Evolutionary conservation across 768 basidiomycete genomes (phyloP).

Genomic region (Boletus pseudopeckii): DNA sequence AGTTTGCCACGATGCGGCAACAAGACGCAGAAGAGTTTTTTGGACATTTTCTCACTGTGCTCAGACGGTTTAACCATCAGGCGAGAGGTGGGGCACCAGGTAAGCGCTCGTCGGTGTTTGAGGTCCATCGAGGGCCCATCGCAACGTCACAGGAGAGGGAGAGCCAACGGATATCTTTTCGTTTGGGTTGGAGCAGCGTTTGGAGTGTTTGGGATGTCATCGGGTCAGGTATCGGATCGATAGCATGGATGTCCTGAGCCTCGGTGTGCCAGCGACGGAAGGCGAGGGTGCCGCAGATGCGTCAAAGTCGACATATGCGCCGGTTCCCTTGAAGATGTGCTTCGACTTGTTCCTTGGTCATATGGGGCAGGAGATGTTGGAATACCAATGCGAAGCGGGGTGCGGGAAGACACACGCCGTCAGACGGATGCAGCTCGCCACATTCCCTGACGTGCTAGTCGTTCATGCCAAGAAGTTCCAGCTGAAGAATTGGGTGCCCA

Average conservation of each 20-base stretch:
- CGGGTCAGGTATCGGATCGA: constrained; percentile 84
- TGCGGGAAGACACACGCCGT: constrained; percentile 59
- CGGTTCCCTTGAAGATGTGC: constrained; percentile 59
- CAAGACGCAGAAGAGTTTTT: constrained; percentile 98
- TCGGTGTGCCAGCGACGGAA: constrained; percentile 71
- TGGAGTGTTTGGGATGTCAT: constrained; percentile 77
- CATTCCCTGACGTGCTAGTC: constrained; percentile 85
- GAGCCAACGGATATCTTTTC: constrained; percentile 77
- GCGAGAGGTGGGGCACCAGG: constrained; percentile 36
- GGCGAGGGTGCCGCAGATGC: constrained; percentile 2
- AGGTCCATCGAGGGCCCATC: not conserved
- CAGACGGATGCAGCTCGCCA: constrained; percentile 74
- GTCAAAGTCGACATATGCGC: constrained; percentile 55
- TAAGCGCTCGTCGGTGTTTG: constrained; percentile 5
- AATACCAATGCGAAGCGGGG: constrained; percentile 81
- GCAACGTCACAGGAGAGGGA: constrained; percentile 5
- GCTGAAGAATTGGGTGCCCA: constrained; percentile 93
- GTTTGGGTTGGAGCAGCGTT: constrained; percentile 81
- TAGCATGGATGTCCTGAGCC: constrained; percentile 68
- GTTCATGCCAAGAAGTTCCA: constrained; percentile 94
- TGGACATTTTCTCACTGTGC: constrained; percentile 66
- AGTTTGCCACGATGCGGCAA: constrained; percentile 95
- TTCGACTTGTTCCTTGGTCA: constrained; percentile 46
- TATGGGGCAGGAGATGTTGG: constrained; percentile 60
- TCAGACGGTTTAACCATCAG: constrained; percentile 65